Conservation (phyloP, 2,329 filamentous ascomycete species). For the Plectosphaerella cucumerina region DNA sequence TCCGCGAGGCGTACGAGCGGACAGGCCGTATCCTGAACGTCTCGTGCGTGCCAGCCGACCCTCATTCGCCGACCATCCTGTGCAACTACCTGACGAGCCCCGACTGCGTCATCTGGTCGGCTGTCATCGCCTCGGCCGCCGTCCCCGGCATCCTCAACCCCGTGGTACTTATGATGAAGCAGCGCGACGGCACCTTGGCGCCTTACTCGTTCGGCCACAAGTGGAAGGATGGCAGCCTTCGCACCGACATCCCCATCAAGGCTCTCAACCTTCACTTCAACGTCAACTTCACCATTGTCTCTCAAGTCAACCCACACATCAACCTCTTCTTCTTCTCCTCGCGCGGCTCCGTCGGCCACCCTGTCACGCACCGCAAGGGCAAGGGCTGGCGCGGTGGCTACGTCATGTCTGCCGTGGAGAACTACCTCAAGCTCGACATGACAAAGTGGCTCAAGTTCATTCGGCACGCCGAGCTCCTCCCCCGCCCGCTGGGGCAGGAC, state of each 20-base stretch:
- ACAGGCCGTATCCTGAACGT: conserved; percentile 95
- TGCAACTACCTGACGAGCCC: conserved; percentile 94
- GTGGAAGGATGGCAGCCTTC: conserved; percentile 94
- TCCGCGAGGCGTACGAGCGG: conserved; percentile 88
- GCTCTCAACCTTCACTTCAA: conserved; percentile 96
- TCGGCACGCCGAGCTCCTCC: conserved; percentile 85
- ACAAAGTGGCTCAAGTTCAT: conserved; percentile 98
- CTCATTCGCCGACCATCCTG: conserved; percentile 85
- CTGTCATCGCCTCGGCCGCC: conserved; percentile 88
- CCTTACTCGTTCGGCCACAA: conserved; percentile 98
- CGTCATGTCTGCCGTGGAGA: conserved; percentile 84
- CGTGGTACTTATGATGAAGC: conserved; percentile 89
- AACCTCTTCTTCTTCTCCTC: conserved; percentile 99
- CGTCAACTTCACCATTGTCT: conserved; percentile 92
- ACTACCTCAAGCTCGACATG: conserved; percentile 93
- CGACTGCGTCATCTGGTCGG: conserved; percentile 98
- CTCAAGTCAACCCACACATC: conserved; percentile 91
- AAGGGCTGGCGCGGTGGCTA: conserved; percentile 96
- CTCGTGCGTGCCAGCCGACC: conserved; percentile 91
- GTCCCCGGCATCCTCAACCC: conserved; percentile 96
- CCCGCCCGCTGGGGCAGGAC: conserved; percentile 86
- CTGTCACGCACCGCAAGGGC: conserved; percentile 89
- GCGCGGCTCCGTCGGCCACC: conserved; percentile 83
- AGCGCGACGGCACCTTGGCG: conserved; percentile 66
- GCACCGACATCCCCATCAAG: conserved; percentile 93